phyloP scores from a whole-genome alignment of 1,284 basidiomycete genomes.

The Hortiboletus rubellus region DNA sequence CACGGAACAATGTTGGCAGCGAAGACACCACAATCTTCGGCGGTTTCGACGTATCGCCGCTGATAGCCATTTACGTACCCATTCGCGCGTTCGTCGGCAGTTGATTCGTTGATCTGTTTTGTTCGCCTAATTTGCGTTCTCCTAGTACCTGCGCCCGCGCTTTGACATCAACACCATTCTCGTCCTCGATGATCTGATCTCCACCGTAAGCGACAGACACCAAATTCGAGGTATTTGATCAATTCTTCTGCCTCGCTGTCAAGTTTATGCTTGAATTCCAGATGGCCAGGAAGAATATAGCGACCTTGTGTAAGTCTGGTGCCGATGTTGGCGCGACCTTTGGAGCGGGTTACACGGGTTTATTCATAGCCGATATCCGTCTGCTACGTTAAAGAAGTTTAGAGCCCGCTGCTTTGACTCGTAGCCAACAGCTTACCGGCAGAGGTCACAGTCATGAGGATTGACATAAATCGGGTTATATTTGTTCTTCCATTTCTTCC shows the following conservation, averaged over 20 bases:
- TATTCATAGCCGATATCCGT: conserved; percentile 71
- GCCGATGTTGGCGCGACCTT: conserved; percentile 87
- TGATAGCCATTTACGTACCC: conserved; percentile 53
- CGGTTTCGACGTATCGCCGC: conserved; percentile 45
- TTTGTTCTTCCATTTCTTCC: conserved; percentile 90
- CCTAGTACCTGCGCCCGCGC: conserved; percentile 69
- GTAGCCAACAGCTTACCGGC: conserved; percentile 53
- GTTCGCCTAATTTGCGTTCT: conserved; percentile 48
- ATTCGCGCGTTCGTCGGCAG: conserved; percentile 36
- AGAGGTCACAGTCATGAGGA: conserved; percentile 70
- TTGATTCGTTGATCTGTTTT: conserved; percentile 25
- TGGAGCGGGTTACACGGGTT: conserved; percentile 50
- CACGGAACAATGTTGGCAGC: conserved; percentile 85
- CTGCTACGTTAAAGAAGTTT: conserved; percentile 21
- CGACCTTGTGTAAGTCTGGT: conserved; percentile 93
- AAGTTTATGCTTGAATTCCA: conserved; percentile 97
- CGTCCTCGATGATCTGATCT: conserved; percentile 76
- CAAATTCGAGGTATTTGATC: conserved; percentile 97
- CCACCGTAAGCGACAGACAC: conserved; percentile 87
- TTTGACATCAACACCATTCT: conserved; percentile 67
- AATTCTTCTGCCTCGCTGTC: conserved; percentile 96
- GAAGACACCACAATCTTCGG: conserved; percentile 89
- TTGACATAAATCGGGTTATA: conserved; percentile 85
- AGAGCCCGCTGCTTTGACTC: background rate
- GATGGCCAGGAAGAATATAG: conserved; percentile 93